Evolutionary conservation across 2,329 filamentous ascomycete species (phyloP).

Genomic region (Apiospora pterosperma): DNA sequence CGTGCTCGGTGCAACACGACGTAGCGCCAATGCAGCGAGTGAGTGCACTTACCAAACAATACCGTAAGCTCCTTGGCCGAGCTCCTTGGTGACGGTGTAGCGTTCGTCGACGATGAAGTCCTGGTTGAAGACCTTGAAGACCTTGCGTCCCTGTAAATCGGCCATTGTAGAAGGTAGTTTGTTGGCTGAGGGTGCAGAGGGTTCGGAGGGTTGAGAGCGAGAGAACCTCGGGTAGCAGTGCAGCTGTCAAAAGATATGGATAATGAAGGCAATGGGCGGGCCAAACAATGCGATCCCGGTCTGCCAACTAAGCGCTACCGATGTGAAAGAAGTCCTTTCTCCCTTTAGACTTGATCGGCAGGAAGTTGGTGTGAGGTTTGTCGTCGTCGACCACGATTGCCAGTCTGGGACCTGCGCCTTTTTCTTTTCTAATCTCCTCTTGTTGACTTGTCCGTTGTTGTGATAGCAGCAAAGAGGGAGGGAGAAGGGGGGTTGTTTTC

Average conservation of each 20-base stretch:
- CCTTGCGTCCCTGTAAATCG: constrained; percentile 54
- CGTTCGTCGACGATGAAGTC: constrained; percentile 98
- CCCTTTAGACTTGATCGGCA: neutral
- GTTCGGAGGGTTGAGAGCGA: neutral
- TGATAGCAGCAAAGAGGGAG: neutral
- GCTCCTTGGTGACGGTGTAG: constrained; percentile 97
- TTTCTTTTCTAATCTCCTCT: neutral
- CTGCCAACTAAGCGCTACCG: neutral
- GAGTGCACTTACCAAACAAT: constrained; percentile 81
- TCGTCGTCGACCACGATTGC: neutral
- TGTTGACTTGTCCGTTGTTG: neutral
- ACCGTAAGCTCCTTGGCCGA: constrained; percentile 96
- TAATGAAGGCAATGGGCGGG: neutral
- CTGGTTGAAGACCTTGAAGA: constrained; percentile 99
- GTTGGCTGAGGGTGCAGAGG: neutral
- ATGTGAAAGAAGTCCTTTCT: neutral
- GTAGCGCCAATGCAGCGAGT: neutral
- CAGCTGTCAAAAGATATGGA: neutral
- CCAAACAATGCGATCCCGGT: neutral
- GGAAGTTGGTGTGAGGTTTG: neutral
- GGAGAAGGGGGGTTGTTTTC: neutral
- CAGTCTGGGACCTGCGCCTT: neutral
- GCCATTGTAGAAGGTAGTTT: constrained; percentile 19
- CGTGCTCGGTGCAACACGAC: neutral
- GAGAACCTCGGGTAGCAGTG: neutral